Evolutionary conservation across 495 filamentous ascomycete genomes (phyloP), one percentile per base, ranked within the genome.

Genomic region (Penicillium goetzii): DNA sequence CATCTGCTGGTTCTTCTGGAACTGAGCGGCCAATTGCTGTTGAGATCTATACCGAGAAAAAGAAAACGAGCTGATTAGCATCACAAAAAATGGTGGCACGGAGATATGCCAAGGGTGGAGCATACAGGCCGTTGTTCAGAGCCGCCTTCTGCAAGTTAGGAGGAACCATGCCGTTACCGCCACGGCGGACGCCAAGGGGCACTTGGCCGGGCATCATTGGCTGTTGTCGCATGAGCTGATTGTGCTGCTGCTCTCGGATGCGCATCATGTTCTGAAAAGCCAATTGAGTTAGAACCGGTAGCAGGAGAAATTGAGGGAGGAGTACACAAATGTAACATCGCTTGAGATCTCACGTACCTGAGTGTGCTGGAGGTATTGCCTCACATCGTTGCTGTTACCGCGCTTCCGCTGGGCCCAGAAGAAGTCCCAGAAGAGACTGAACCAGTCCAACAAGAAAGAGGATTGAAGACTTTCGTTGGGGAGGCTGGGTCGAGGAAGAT

Each of bases 351-450:
- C 9, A 55, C 52, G 51, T 85, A 97, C 91, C 86, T 94, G 91
- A 61, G 87, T 92, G 67, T 95, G 90, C 51, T 85, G 77, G 23
- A 95, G 85, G 74, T 94, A 93, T 75, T 88, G 85, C 58, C 80
- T 80, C 33, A 90, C 86, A 58, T 81, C 80, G 43, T 79, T 74
- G 59, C 69, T 80, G 65, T 76, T 82, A n/a, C 79, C 80, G 71
- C 86, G 84, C 64, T 84, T 85, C 61, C 90, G 87, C 69, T 90
- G 88, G 52, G 91, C 91, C 69, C 84, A 85, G 69, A 89, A 96
- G 70, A 98, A 92, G 65, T 98, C 95, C 93, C 92, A 98, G 75
- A 99, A 99, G 36, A 97, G 81, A 72, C 87, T 90, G 77, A 96
- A 99, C 95, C 95, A 99, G 62, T 97, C 94, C 52, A 90, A 86